Conservation (phyloP, 2,329 filamentous ascomycete species). For the Ophiosphaerella narmari region DNA sequence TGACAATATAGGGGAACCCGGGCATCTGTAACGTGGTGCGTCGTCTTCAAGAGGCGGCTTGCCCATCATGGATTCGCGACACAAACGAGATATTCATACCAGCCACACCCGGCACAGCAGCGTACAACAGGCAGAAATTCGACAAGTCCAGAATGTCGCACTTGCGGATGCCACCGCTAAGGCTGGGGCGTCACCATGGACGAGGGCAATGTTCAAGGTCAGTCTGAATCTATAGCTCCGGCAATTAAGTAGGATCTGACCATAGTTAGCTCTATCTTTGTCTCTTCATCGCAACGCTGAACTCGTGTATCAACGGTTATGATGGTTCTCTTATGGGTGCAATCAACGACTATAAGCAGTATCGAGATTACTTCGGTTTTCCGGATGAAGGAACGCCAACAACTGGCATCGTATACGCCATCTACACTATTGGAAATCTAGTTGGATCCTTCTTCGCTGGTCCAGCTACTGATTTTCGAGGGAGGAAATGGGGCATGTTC, state of each 20-base stretch:
- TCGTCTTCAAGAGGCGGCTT: too few species aligned
- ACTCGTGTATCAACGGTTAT: conserved; percentile 55
- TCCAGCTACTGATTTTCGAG: conserved; percentile 49
- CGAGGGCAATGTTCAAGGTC: conserved; percentile 52
- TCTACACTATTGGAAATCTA: conserved; percentile 55
- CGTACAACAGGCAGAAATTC: conserved; percentile 27
- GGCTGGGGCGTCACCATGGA: conserved; percentile 48
- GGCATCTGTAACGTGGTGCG: too few species aligned
- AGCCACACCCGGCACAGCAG: conserved; percentile 23
- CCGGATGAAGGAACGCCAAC: conserved; percentile 45
- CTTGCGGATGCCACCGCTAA: conserved; percentile 53
- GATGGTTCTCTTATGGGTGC: conserved; percentile 57
- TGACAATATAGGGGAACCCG: neutral
- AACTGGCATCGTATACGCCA: conserved; percentile 56
- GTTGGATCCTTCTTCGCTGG: conserved; percentile 51
- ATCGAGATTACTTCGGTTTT: conserved; percentile 51
- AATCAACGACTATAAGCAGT: conserved; percentile 55
- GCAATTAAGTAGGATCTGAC: neutral
- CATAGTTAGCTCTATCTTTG: conserved; percentile 46
- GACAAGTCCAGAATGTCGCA: conserved; percentile 50
- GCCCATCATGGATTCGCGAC: conserved; percentile 14
- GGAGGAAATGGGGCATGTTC: conserved; percentile 57
- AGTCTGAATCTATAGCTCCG: neutral
- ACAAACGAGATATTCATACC: conserved; percentile 18
- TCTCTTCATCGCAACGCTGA: conserved; percentile 50